Percentiles rank a stretch among this genome's conserved stretches.
phyloP scores from a whole-genome alignment of 495 filamentous ascomycete genomes.

The Penicillium ochrochloron region DNA sequence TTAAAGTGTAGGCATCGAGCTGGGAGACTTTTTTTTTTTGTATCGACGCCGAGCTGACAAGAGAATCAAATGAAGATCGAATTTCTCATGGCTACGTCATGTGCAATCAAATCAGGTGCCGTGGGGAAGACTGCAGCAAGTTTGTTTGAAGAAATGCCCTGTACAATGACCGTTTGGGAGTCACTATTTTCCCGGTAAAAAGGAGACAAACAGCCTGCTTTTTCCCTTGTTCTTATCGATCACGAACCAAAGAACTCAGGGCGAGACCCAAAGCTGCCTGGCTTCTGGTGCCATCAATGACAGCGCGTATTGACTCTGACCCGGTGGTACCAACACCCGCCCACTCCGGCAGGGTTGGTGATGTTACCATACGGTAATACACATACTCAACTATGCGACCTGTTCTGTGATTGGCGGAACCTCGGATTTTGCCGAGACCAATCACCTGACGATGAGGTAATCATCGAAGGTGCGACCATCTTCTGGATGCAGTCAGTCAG shows the following conservation, averaged over 20 bases:
- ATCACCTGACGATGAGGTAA: slow-evolving; percentile 30
- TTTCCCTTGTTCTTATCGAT: slow-evolving; percentile 1
- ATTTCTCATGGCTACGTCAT: slow-evolving; percentile 51
- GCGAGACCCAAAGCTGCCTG: slow-evolving; percentile 11
- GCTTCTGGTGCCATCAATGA: slow-evolving; percentile 10
- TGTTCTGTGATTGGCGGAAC: slow-evolving; percentile 27
- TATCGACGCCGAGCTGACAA: slow-evolving; percentile 18
- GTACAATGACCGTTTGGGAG: neutral
- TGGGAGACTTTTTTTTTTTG: slow-evolving; percentile 1
- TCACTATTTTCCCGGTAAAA: neutral
- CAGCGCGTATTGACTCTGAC: slow-evolving; percentile 14
- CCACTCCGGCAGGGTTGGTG: neutral
- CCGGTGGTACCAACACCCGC: slow-evolving; percentile 17
- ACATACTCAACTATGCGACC: slow-evolving; percentile 20
- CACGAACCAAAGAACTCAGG: slow-evolving; percentile 5
- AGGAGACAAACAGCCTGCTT: neutral
- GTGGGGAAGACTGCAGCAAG: slow-evolving; percentile 14
- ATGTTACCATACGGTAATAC: slow-evolving; percentile 24
- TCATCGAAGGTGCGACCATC: neutral
- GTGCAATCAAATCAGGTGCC: slow-evolving; percentile 31
- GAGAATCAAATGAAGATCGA: slow-evolving; percentile 32
- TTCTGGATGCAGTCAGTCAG: neutral
- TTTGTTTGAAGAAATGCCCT: neutral
- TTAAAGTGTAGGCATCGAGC: slow-evolving; percentile 15
- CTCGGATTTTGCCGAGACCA: slow-evolving; percentile 11